Base-by-base conservation (phyloP, 2,329 filamentous ascomycete genomes). In the Colletotrichum viniferum region DNA sequence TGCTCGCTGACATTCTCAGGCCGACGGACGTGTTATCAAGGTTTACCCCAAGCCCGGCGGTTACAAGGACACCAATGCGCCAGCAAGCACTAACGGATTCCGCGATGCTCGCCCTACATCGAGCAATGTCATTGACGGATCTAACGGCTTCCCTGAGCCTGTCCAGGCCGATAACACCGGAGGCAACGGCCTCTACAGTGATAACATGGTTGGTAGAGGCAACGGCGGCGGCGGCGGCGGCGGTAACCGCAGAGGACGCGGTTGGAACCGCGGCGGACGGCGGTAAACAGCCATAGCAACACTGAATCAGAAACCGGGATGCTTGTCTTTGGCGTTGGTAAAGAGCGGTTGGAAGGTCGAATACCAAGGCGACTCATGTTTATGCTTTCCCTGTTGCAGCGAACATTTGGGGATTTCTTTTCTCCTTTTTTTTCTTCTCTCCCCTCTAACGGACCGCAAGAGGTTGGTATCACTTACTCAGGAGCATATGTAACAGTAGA, bases 11-110 rank as follows among this genome's bases (percentile, higher is more conserved):
- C 38, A 34, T 28, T 21, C 21, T 16, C 76, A 92, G 94, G 94
- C 94, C 80, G 94, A 96, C 80, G 94, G 94, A 63, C 90, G 93
- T 78, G 84, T 94, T 18, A 89, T 96, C 70, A 91, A 94, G 81
- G 93, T 96, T 52, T 96, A 94, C 82, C 86, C 92, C 83, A 95
- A 94, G 82, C 85, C 89, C 5, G 88, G 88, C 75, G 86, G 85
- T 75, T 83, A 83, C 77, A 79, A 79, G 43, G 77, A 81, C 38
- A 77, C 77, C 77, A 70, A 76, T 77, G 70, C 77, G 77, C 82
- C 77, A 30, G 79, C 78, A 26, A 81, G 82, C 79, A 75, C 81
- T 78, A 69, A 84, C 67, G 78, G 83, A 78, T 56, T 80, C 82
- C 55, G 83, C 82, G 43, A 73, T 78, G 79, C 76, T 24, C 73